Evolutionary conservation across 305 asterid species (phyloP), one percentile per base, ranked within the genome.

Genomic region (Fraxinus ornus): DNA sequence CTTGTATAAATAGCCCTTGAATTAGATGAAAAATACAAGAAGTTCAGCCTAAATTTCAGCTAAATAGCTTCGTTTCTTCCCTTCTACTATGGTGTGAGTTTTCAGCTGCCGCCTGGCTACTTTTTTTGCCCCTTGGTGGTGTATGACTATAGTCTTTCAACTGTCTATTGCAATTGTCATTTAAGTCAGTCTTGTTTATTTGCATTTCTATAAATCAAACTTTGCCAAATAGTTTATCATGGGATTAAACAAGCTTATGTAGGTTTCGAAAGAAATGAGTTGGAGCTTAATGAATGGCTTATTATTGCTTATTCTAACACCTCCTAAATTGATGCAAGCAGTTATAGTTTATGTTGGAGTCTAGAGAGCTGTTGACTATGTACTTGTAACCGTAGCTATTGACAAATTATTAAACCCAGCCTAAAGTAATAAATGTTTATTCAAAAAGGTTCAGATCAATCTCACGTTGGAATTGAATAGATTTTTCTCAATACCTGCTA

Each of bases 41-140:
- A 52, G 62, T 5, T 52, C 22, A 52, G 22, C 22, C 62, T 52
- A 52, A 52, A 17, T 52, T 52, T 52, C 62, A 52, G 22, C 62
- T 52, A 52, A 52, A 19, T 62, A 73, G 39, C 24, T 77, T 35
- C 35, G 26, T 24, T 49, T n/a, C 47, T 77, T 35, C 24, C 10
- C 57, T 76, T 33, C 66, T 80, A 71, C 44, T 49, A 19, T 55
- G 41, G 79, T 70, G 79, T 49, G 57, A 85, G 72, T 79, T 81
- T n/a, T 80, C 21, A 55, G 76, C 55, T 79, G 35, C 82, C 55
- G 39, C 72, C 44, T 78, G 21, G 75, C 35, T 78, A 28, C 82
- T 7, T 74, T 71, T 71, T 24, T 49, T 57, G 32, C 22, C 7
- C 17, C 74, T 66, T 66, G 74, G 35, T 24, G 36, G 35, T 66